Base-by-base conservation (phyloP, 305 asterid species). In the Rubia peregrina region DNA sequence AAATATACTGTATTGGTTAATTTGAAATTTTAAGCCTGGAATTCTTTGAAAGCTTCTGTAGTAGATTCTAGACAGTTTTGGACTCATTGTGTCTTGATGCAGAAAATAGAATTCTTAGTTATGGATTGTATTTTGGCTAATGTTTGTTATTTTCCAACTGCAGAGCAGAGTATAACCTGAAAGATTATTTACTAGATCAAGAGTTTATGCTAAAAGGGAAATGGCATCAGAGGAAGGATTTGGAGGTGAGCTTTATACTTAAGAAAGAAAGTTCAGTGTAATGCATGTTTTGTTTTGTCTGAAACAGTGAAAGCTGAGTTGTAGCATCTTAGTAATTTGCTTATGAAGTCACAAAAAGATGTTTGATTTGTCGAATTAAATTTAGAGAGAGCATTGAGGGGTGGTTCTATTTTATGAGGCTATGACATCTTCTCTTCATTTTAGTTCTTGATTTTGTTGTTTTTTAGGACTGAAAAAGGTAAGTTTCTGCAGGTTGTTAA, bases 91-190 rank as follows among this genome's bases (percentile, higher is more conserved):
- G 14, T 30, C 33, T 30, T 30, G 33, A 30, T 30, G 33, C 33
- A 1, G 33, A 1, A 30, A 30, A 30, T 30, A 30, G 14, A 68
- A 51, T 5, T 14, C 5, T 66, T 66, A 40, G 36, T 30, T 16
- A 24, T 22, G 48, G 48, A 30, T 30, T 43, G 70, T 19, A 44
- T 43, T 33, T 42, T n/a, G 49, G 30, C 71, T 75, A 61, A 74
- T 60, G 43, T 42, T 17, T 67, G 70, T 73, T 33, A 17, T 71
- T 62, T 62, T 73, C 69, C 71, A 65, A 80, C 68, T 76, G 75
- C 91, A 92, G 98, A 81, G 96, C 98, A 67, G 97, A 92, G 73
- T 92, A 92, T 76, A 78, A 82, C 79, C 96, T 96, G 5, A 87
- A 86, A 78, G 83, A 87, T 87, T 97, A 92, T 83, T 85, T 92